Evolutionary conservation across 164 flowering plant species (phyloP).

Genomic region (Nymphaea thermarum): DNA sequence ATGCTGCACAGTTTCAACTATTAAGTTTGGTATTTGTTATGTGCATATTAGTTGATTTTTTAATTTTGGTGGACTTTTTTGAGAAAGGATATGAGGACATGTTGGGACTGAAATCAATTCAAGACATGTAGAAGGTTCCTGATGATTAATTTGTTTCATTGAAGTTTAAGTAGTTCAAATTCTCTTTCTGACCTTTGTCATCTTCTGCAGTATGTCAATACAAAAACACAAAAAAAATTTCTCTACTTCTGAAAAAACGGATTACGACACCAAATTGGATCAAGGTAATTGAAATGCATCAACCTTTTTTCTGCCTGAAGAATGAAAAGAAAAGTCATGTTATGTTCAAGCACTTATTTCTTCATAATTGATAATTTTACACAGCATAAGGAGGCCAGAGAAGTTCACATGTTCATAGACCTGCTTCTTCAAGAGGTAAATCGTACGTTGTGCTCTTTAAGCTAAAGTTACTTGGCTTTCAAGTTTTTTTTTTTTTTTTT

Average conservation of each 20-base stretch:
- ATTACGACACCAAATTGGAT: constrained; percentile 91
- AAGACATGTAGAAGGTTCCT: too few species aligned
- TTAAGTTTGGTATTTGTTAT: too few species aligned
- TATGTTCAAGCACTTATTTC: constrained; percentile 4
- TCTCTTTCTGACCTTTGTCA: too few species aligned
- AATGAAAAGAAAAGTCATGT: neutral
- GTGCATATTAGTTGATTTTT: too few species aligned
- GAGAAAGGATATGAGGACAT: too few species aligned
- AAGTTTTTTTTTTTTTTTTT: too few species aligned
- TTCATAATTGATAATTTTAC: constrained; percentile 8
- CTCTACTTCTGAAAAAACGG: constrained; percentile 76
- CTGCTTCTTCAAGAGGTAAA: constrained; percentile 84
- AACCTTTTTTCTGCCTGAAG: neutral
- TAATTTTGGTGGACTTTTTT: too few species aligned
- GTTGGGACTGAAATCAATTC: too few species aligned
- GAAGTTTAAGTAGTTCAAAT: neutral
- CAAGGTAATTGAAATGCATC: constrained; percentile 43
- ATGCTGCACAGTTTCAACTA: too few species aligned
- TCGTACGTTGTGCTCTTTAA: neutral
- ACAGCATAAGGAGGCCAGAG: constrained; percentile 99
- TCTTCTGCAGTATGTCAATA: constrained; percentile 58
- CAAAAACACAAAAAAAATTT: constrained; percentile 74
- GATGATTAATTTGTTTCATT: neutral
- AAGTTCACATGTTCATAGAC: constrained; percentile 99
- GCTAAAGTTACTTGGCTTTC: neutral